Base-by-base conservation (phyloP, 2,329 filamentous ascomycete genomes). In the Didymosphaeria variabile region DNA sequence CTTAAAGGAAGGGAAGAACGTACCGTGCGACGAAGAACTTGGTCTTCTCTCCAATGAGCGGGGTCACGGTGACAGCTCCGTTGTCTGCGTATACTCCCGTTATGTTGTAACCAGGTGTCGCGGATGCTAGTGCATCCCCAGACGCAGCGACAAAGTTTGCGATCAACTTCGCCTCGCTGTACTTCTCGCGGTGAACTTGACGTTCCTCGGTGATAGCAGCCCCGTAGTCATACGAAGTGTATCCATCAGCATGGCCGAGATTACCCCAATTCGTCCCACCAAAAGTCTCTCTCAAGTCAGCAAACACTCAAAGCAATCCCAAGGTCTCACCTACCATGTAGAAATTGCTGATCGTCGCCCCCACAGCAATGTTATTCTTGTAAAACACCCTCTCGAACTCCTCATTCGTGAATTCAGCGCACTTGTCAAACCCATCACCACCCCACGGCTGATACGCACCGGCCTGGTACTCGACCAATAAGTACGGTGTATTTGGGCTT, bases 201-300 rank as follows among this genome's bases (percentile, higher is more conserved):
- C 91, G 84, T 32, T 90, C 87, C 71, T 94, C 91, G 0, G 84
- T 84, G 55, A 94, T 91, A 9, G 83, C 81, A 15, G 86, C 82
- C 8, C 84, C 85, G 66, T 87, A 88, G 65, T 88, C 86, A 65
- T 88, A 88, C 2, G 81, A 84, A 0, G 80, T 82, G 60, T 82
- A 81, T 13, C 67, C 79, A 52, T 86, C 87, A 15, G 88, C 83
- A 66, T 91, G 86, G 0, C 90, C 90, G 5, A 92, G 77, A 63
- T 93, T 93, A 0, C 91, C 91, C 91, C 91, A 94, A 71, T 94
- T 94, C 0, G 91, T 93, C 13, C 91, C 91, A n/a, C 91, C 91
- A 64, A 85, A 91, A 0, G 88, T 87, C 67, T 70, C 17, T 7
- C 6, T 1, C 17, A 9, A 21, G 29, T 67, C 8, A 67, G 60